Evolutionary conservation across 257 asterid genomes (phyloP).

Genomic region (Petunia axillaris): DNA sequence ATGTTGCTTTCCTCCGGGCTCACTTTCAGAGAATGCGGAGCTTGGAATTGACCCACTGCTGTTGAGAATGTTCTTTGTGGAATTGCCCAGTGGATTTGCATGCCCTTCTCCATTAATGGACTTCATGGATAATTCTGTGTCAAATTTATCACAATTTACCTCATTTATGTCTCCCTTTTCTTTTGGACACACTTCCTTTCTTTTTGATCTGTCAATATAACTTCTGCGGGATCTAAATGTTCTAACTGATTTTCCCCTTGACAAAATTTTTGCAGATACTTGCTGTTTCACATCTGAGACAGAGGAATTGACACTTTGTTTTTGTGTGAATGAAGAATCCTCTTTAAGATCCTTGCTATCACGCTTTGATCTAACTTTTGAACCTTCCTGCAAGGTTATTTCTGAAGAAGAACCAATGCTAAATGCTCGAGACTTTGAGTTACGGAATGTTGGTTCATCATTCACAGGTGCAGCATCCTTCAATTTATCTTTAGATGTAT

Average conservation of each 20-base stretch:
- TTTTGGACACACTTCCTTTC: conserved; percentile 32
- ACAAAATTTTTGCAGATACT: conserved; percentile 38
- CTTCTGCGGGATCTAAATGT: conserved; percentile 54
- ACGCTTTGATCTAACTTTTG: conserved; percentile 30
- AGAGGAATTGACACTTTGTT: conserved; percentile 34
- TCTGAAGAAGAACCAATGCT: conserved; percentile 49
- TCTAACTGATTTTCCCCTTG: conserved; percentile 78
- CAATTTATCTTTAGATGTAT: conserved; percentile 27
- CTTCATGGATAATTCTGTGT: conserved; percentile 31
- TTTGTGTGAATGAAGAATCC: conserved; percentile 40
- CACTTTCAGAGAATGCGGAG: conserved; percentile 44
- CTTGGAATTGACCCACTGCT: conserved; percentile 40
- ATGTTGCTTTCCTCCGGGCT: conserved; percentile 39
- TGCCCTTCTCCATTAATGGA: conserved; percentile 31
- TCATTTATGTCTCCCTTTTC: conserved; percentile 36
- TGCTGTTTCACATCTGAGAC: conserved; percentile 46
- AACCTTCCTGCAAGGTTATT: conserved; percentile 31
- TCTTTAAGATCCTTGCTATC: conserved; percentile 35
- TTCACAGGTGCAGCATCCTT: conserved; percentile 29
- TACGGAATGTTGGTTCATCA: conserved; percentile 32
- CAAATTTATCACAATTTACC: conserved; percentile 31
- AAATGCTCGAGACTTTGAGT: conserved; percentile 22
- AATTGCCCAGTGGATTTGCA: conserved; percentile 33
- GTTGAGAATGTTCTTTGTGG: conserved; percentile 32
- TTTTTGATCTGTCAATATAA: conserved; percentile 34